Percentiles rank a stretch among this genome's conserved stretches.
These are phyloP conservation scores for Inonotus hispidus DNA, from an alignment of 1,284 basidiomycete genomes.

Conservation along the genomic window DNA sequence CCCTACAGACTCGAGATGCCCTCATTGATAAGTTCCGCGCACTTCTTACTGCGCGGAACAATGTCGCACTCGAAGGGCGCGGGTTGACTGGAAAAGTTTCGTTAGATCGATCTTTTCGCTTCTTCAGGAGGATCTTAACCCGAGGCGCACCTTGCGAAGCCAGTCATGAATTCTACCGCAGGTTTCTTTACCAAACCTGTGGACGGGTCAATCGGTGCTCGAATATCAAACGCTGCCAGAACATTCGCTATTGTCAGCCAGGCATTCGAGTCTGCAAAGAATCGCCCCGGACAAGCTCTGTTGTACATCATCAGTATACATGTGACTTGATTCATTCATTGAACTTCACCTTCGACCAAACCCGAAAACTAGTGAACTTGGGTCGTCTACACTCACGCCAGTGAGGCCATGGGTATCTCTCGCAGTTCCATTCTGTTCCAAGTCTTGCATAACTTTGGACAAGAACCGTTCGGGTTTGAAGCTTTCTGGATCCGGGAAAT, in stretches of 20 bases:
- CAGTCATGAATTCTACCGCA: conserved; percentile 6
- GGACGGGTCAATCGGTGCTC: conserved; percentile 2
- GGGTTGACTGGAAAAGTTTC: conserved; percentile 7
- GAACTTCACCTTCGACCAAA: conserved; percentile 14
- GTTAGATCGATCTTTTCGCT: not conserved
- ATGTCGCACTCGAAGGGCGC: conserved; percentile 5
- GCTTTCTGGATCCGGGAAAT: conserved; percentile 18
- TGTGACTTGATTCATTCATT: not conserved
- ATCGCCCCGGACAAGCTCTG: conserved; percentile 22
- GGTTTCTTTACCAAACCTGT: conserved; percentile 1
- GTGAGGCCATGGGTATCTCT: not conserved
- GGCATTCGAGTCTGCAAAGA: conserved; percentile 18
- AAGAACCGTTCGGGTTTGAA: conserved; percentile 21
- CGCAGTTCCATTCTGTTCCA: not conserved
- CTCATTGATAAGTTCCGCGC: not conserved
- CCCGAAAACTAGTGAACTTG: conserved; percentile 12
- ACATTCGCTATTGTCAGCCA: conserved; percentile 23
- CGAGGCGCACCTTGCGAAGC: conserved; percentile 6
- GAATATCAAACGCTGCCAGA: conserved; percentile 23
- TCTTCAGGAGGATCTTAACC: not conserved
- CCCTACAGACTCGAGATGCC: not conserved
- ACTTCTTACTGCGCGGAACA: conserved; percentile 6
- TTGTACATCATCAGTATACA: not conserved
- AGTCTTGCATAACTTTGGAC: not conserved
- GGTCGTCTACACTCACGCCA: conserved; percentile 3